Conservation (phyloP, 148 eudicot species). For the Arctostaphylos glauca region DNA sequence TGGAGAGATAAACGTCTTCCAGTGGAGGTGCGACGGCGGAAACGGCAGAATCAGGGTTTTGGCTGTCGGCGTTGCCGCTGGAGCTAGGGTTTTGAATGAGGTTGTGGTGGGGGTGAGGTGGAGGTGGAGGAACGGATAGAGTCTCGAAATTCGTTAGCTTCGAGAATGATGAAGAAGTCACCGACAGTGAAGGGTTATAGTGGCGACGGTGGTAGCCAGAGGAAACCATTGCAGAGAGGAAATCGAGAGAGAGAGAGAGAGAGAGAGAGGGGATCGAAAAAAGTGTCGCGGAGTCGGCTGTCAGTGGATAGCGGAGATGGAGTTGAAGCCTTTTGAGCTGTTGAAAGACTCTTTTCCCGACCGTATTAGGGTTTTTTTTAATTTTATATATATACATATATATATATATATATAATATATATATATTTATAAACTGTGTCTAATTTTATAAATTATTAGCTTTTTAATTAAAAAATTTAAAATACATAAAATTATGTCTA, state of each 20-base stretch:
- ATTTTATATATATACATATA: too few species aligned
- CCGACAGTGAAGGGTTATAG: not conserved
- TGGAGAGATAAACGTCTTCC: constrained; percentile 27
- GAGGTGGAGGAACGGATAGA: not conserved
- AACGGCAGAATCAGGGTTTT: not conserved
- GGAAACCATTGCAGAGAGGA: not conserved
- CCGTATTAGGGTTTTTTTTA: too few species aligned
- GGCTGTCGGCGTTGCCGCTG: not conserved
- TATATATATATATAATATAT: too few species aligned
- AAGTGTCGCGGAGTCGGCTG: not conserved
- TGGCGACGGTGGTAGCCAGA: not conserved
- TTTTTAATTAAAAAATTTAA: too few species aligned
- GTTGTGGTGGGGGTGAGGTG: not conserved
- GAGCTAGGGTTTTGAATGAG: not conserved
- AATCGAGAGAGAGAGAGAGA: not conserved
- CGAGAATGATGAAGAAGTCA: not conserved
- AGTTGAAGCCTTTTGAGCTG: too few species aligned
- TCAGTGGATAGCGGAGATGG: too few species aligned
- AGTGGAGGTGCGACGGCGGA: constrained; percentile 10
- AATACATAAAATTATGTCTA: too few species aligned
- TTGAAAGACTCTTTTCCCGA: too few species aligned
- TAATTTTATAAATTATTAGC: too few species aligned
- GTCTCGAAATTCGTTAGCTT: not conserved
- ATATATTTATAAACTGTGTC: too few species aligned
- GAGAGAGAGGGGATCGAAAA: not conserved